Evolutionary conservation across 306 rosid species (phyloP).

Genomic region (Dalbergia cultrata): DNA sequence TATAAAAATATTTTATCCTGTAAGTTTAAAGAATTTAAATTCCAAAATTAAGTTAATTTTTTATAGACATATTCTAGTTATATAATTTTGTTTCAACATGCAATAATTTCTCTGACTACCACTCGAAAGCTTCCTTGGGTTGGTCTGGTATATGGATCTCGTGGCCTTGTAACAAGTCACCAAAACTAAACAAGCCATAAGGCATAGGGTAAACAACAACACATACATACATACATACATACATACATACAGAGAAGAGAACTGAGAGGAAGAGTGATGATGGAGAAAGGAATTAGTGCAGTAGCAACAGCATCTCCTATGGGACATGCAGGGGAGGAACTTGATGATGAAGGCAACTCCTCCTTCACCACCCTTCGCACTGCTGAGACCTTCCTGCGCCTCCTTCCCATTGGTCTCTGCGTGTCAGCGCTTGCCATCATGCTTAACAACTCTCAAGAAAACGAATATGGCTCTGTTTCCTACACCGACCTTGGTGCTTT

Average conservation of each 20-base stretch:
- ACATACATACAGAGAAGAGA: not conserved
- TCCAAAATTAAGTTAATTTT: too few species aligned
- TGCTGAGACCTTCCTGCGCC: conserved; percentile 79
- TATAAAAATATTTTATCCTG: too few species aligned
- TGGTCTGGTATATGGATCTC: too few species aligned
- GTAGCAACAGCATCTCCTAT: conserved; percentile 48
- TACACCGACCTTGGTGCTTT: conserved; percentile 82
- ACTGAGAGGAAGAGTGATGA: not conserved
- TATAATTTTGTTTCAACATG: too few species aligned
- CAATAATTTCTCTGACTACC: too few species aligned
- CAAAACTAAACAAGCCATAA: too few species aligned
- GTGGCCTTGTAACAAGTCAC: too few species aligned
- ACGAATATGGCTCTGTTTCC: conserved; percentile 72
- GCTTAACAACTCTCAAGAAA: conserved; percentile 80
- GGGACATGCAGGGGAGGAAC: conserved; percentile 31
- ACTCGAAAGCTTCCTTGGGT: too few species aligned
- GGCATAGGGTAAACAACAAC: too few species aligned
- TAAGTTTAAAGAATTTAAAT: too few species aligned
- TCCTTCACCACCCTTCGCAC: conserved; percentile 54
- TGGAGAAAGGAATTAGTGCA: conserved; percentile 38
- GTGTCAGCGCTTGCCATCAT: conserved; percentile 83
- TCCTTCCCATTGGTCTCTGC: conserved; percentile 75
- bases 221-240: too few species aligned
- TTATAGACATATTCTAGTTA: too few species aligned
- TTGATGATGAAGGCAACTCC: conserved; percentile 34